Conservation (phyloP, 345 rosid genomes). For the Noccaea caerulescens region DNA sequence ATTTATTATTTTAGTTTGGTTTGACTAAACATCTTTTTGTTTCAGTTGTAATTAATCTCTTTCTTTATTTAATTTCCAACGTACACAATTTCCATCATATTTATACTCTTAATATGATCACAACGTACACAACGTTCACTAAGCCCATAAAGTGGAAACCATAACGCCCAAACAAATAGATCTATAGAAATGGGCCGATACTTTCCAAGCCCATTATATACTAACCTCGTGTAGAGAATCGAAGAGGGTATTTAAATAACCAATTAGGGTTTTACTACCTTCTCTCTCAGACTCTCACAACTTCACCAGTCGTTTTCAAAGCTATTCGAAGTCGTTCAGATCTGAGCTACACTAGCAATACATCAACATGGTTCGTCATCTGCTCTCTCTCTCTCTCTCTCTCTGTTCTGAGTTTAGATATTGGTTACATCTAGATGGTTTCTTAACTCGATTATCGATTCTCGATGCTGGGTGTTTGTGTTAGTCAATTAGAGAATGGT, state of each 20-base stretch:
- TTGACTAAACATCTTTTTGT: too few relatives aligned
- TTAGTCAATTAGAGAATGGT: neutral
- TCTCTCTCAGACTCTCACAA: slow-evolving; percentile 34
- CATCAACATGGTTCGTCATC: slow-evolving; percentile 36
- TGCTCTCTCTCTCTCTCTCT: neutral
- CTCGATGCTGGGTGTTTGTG: slow-evolving; percentile 2
- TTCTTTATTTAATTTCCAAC: too few relatives aligned
- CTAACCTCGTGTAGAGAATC: neutral
- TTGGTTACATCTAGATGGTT: slow-evolving; percentile 7
- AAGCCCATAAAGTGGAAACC: neutral
- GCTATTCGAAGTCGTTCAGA: slow-evolving; percentile 16
- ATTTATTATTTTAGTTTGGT: too few relatives aligned
- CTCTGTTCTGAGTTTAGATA: neutral
- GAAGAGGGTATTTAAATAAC: slow-evolving; percentile 29
- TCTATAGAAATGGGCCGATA: slow-evolving; percentile 22
- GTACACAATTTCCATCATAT: too few relatives aligned
- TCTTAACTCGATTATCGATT: slow-evolving; percentile 3
- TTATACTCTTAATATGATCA: too few relatives aligned
- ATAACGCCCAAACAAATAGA: neutral
- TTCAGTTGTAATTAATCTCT: too few relatives aligned
- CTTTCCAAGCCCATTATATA: slow-evolving; percentile 17
- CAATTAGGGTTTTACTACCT: slow-evolving; percentile 32
- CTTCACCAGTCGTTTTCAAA: slow-evolving; percentile 13
- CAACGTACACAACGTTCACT: neutral
- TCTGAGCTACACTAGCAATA: slow-evolving; percentile 13